Percentiles rank a stretch among this genome's conserved stretches.
Evolutionary conservation across 768 basidiomycete genomes (phyloP).

Genomic region (Mycena sanguinolenta): DNA sequence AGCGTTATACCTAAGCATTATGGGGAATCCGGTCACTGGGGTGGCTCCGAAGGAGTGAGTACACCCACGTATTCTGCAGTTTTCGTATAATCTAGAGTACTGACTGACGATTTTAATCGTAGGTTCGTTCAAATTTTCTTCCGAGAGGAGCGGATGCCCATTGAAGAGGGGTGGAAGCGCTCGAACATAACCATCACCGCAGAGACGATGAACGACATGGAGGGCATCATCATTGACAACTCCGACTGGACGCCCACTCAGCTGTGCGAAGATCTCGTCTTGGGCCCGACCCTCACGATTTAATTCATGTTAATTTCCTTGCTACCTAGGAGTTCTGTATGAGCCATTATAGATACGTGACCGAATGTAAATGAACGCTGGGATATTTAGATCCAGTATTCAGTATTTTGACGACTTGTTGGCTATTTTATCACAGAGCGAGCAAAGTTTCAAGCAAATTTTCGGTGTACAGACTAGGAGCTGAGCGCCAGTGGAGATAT

Average conservation of each 20-base stretch:
- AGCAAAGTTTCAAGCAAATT: too few relatives aligned
- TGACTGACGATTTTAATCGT: neutral
- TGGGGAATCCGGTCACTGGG: slow-evolving; percentile 28
- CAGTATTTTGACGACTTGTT: too few relatives aligned
- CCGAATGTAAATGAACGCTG: too few relatives aligned
- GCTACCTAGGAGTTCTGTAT: too few relatives aligned
- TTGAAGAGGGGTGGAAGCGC: slow-evolving; percentile 26
- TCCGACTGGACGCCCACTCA: slow-evolving; percentile 4
- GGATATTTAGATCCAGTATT: too few relatives aligned
- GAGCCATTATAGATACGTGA: too few relatives aligned
- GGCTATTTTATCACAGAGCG: too few relatives aligned
- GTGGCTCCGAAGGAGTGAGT: slow-evolving; percentile 27
- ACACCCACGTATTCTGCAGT: neutral
- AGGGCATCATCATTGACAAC: neutral
- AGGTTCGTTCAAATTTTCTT: slow-evolving; percentile 28
- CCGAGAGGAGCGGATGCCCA: slow-evolving; percentile 32
- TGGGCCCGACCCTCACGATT: neutral
- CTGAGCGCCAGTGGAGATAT: too few relatives aligned
- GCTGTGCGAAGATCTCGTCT: neutral
- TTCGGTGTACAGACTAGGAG: too few relatives aligned
- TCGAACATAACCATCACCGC: neutral
- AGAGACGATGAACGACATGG: neutral
- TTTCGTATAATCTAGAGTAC: neutral
- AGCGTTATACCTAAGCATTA: slow-evolving; percentile 27
- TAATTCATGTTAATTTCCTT: neutral